phyloP scores from a whole-genome alignment of 352 stramenopile genomes.

The Thalassiosira livingstoniorum region DNA sequence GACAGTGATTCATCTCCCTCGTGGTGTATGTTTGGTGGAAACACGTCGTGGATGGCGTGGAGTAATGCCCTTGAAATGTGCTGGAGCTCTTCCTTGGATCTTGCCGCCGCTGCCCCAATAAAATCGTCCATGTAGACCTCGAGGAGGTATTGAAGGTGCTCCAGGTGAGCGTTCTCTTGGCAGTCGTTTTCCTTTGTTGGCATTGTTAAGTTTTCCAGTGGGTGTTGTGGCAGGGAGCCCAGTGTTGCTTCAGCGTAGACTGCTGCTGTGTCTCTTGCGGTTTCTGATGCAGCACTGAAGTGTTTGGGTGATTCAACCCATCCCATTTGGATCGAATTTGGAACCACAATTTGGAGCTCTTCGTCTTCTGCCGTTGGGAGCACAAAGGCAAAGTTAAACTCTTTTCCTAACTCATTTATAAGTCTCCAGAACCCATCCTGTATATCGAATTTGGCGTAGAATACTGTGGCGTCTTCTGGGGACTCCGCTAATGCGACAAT shows the following conservation, averaged over 20 bases:
- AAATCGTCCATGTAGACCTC: slow-evolving; percentile 54
- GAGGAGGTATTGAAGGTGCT: slow-evolving; percentile 4
- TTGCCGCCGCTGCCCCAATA: slow-evolving; percentile 13
- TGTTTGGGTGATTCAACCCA: slow-evolving; percentile 42
- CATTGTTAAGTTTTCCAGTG: slow-evolving; percentile 9
- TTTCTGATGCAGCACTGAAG: slow-evolving; percentile 53
- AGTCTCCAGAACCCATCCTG: slow-evolving; percentile 42
- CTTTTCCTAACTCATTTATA: slow-evolving; percentile 4
- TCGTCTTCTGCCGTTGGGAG: not conserved
- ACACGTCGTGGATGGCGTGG: slow-evolving; percentile 33
- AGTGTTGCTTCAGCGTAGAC: slow-evolving; percentile 19
- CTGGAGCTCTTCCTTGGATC: slow-evolving; percentile 1
- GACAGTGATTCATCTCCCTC: not conserved
- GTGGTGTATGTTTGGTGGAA: too few relatives aligned
- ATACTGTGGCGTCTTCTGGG: too few relatives aligned
- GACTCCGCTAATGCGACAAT: too few relatives aligned
- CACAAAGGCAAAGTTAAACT: slow-evolving; percentile 43
- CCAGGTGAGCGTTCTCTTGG: not conserved
- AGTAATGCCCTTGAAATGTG: slow-evolving; percentile 31
- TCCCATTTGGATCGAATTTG: slow-evolving; percentile 50
- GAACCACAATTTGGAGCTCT: slow-evolving; percentile 33
- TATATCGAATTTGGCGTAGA: slow-evolving; percentile 41
- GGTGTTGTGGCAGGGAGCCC: slow-evolving; percentile 15
- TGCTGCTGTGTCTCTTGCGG: slow-evolving; percentile 30
- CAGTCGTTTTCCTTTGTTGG: not conserved